Base-by-base conservation (phyloP, 2,329 filamentous ascomycete genomes). In the Diplodia scrobiculata region DNA sequence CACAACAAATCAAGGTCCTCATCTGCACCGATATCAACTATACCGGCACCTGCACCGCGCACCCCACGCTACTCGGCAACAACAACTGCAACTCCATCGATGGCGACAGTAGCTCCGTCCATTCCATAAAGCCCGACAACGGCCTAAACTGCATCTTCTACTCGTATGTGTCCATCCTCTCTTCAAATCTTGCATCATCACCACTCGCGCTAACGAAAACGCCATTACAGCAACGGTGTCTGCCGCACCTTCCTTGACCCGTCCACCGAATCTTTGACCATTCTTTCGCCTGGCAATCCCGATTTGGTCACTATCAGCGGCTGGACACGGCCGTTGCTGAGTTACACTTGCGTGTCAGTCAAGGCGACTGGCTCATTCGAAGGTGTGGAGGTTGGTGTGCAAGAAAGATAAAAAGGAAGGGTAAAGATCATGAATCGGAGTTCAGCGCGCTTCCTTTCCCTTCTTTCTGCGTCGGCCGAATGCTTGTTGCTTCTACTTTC, bases 71-170 rank as follows among this genome's bases (percentile, higher is more conserved):
- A 4, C 50, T 52, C 36, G 60, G 60, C 29, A 64, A 64, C 48
- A 25, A 64, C 47, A 41, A 64, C 25, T 64, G 60, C 48, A 25
- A 41, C 34, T 19, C 19, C 2, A 19, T 64, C 48, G 34, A 64
- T 48, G 48, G 36, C 34, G 41, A 45, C 41, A 19, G 41, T 13
- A 45, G 5, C 41, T 47, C 50, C 48, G 60, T 38, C 29, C 3
- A 25, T 6, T 64, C 60, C 21, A 32, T 64, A 19, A n/a, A 21
- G 6, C 34, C 48, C 25, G 60, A 53, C 34, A 13, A 41, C 2
- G 60, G 48, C 1, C 10, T 64, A 5, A 36, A 54, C 48, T 64
- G 60, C 50, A 64, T 29, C 36, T 64, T 64, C 60, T 64, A 64
- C 48, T 21, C 34, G 60, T 64, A 54, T 14, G 60, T n/a, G 34